Conservation (phyloP, 176 grass and related monocot genomes). For the Eragrostis nindensis region DNA sequence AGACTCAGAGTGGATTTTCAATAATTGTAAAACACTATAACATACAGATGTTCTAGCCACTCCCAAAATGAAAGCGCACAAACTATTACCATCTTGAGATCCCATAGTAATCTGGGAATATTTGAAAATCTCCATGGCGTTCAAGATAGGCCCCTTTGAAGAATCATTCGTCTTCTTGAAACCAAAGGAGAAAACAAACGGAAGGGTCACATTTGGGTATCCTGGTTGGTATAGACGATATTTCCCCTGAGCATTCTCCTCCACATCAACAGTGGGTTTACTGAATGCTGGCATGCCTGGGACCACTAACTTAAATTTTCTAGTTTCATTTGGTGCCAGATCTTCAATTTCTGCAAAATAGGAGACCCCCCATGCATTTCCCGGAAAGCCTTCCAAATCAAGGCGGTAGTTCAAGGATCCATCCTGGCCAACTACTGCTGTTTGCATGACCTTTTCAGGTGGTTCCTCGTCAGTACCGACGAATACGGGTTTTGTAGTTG, state of each 20-base stretch:
- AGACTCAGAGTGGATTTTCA: not conserved
- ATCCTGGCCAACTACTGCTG: constrained; percentile 85
- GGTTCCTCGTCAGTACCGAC: constrained; percentile 53
- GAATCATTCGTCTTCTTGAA: constrained; percentile 91
- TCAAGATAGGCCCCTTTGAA: constrained; percentile 83
- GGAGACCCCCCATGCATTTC: constrained; percentile 78
- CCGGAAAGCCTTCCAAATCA: constrained; percentile 89
- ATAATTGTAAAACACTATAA: not conserved
- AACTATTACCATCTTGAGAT: constrained; percentile 75
- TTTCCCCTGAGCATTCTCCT: constrained; percentile 88
- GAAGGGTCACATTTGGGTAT: constrained; percentile 68
- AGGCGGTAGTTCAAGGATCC: constrained; percentile 81
- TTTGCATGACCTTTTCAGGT: constrained; percentile 95
- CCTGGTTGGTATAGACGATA: constrained; percentile 85
- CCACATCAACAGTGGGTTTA: constrained; percentile 79
- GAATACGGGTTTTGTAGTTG: constrained; percentile 66
- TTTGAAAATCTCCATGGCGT: constrained; percentile 91
- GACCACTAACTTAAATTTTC: constrained; percentile 79
- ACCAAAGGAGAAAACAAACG: constrained; percentile 74
- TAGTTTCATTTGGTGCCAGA: constrained; percentile 64
- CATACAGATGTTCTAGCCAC: not conserved
- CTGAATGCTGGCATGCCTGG: constrained; percentile 70
- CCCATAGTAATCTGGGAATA: constrained; percentile 73
- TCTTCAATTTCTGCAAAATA: constrained; percentile 98
- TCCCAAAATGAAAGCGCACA: not conserved